Evolutionary conservation across 2,329 filamentous ascomycete species (phyloP), one percentile per base, ranked within the genome.

Genomic region (Monosporascus sp.): DNA sequence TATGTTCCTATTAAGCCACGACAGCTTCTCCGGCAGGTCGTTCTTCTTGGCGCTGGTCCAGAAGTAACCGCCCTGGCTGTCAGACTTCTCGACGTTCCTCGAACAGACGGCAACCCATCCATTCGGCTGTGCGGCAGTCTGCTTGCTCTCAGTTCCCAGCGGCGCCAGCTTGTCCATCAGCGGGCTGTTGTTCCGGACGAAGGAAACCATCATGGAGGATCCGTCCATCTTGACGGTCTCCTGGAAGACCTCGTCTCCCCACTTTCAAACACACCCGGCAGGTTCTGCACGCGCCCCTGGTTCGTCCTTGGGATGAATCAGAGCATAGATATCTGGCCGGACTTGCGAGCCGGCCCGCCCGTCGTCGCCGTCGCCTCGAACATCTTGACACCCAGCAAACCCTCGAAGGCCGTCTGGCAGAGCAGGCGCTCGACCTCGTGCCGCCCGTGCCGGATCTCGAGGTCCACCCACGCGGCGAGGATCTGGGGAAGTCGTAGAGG

Each of bases 151-250:
- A 36, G 24, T 44, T 31, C 43, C 49, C 27, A 51, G 49, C 7
- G 55, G 27, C 7, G 62, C 58, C 5, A 70, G 59, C 9, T 45
- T 37, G 7, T 22, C 15, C 39, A 51, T 60, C 48, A 60, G 50
- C 3, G 51, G 56, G 22, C 60, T 66, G 22, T 60, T 45, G 18
- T 55, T 51, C 31, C 55, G 49, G 51, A 74, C 49, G 48, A 69
- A 73, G 60, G 73, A 74, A 22, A 67, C 59, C 0, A 68, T 70
- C 66, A 72, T 73, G 14, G 66, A 67, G 0, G 63, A 58, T 18
- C 72, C 72, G 52, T 74, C 72, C 62, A 74, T 66, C 62, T 74
- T 74, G 55, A 65, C 60, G 1, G 67, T 66, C 51, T 72, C 69
- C 48, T 74, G 70, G 54, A 69, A 74, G 6, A 63, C 48, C 44